phyloP scores from a whole-genome alignment of 805 yeast species.

The Kuraishia piskuri region DNA sequence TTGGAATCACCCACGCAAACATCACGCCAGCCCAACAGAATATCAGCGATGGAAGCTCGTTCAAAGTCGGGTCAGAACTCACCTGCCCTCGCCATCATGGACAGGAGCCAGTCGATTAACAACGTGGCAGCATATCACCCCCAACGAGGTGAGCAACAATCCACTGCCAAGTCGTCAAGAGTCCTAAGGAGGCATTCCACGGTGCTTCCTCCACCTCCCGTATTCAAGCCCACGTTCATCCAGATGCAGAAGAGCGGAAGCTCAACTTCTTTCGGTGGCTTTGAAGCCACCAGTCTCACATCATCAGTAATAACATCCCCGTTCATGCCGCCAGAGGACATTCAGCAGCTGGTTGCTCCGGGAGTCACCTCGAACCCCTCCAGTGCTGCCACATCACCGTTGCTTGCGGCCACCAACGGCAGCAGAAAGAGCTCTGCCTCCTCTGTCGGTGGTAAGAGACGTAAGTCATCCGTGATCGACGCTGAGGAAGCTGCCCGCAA shows the following conservation, averaged over 20 bases:
- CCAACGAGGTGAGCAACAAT: background rate
- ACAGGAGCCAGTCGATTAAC: background rate
- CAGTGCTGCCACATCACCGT: constrained; percentile 8
- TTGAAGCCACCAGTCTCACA: background rate
- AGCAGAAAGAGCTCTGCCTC: constrained; percentile 1
- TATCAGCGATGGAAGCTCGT: background rate
- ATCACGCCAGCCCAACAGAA: background rate
- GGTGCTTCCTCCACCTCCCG: constrained; percentile 36
- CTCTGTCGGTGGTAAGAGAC: constrained; percentile 10
- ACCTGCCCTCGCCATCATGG: background rate
- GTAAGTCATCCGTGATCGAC: constrained; percentile 17
- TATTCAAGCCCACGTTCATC: constrained; percentile 36
- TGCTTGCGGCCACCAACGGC: constrained; percentile 4
- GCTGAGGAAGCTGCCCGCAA: constrained; percentile 28
- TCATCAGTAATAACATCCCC: background rate
- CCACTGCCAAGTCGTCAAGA: background rate
- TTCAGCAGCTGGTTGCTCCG: constrained; percentile 8
- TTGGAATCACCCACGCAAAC: no score
- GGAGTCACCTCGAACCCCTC: constrained; percentile 9
- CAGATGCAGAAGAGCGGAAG: constrained; percentile 25
- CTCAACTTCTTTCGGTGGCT: background rate
- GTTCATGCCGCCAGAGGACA: constrained; percentile 9
- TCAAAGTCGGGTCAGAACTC: background rate
- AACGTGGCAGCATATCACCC: background rate
- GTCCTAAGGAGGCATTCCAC: background rate